Base-by-base conservation (phyloP, 139 green algal species). In the Eudorina sp. region DNA sequence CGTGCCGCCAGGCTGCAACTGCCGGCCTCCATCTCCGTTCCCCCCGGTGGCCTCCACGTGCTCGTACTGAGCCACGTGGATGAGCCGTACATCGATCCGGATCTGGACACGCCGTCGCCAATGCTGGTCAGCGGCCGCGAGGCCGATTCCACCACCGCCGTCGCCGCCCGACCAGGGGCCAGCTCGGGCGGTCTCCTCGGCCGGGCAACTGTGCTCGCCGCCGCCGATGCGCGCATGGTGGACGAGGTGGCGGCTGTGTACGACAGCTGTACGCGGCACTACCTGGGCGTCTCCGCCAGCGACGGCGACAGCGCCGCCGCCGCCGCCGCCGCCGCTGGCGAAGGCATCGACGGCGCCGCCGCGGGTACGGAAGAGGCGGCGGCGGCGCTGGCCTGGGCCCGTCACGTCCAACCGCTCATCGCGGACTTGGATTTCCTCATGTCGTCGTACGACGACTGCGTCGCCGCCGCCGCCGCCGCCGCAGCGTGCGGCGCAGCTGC, bases 381-480 rank as follows among this genome's bases (percentile, higher is more conserved):
- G 46, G 73, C 72, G 38, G 41, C 53, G 14, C 55, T 41, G 53
- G 29, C 77, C 7, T 84, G 77, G 77, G 36, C 25, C 34, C 45
- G 53, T 7, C 77, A 84, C 53, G 36, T 72, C 11, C 77, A 84
- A 60, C 77, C 77, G 9, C 40, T 73, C 36, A 45, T 84, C 16
- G 36, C 36, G 9, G 77, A 84, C 23, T 40, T 84, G 53, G 77
- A 84, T 7, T 72, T 84, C 36, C n/a, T 84, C 36, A 0, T 48
- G 11, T 48, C 31, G 8, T 34, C 75, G 4, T 55, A 3, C 21
- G 48, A n/a, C 48, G 48, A 83, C 75, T 69, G 75, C 75, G 4
- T 31, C 41, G 41, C 40, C 21, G 70, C 41, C 23, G 41, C 23
- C 41, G 74, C 74, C 45, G 43, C 41, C 43, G 72, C 43, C 23